Base-by-base conservation (phyloP, 2,329 filamentous ascomycete species). In the Botrytis galanthina region DNA sequence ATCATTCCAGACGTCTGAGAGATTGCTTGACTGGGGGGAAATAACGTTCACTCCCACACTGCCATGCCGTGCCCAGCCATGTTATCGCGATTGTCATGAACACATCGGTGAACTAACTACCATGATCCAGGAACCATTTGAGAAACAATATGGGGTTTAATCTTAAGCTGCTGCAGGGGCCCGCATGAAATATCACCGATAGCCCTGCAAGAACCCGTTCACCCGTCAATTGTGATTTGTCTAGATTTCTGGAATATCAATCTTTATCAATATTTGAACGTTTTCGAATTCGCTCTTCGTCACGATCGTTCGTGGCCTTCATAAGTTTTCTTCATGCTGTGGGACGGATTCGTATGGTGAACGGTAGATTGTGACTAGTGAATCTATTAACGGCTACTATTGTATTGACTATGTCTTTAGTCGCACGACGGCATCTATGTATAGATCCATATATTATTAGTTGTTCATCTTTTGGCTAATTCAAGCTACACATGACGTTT, bases 101-200 rank as follows among this genome's bases (percentile, higher is more conserved):
- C 37, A 62, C 9, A 62, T 62, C 60, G 22, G 32, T 16, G 32
- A 61, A 61, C 22, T n/a, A 61, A 61, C 22, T 14, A n/a, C 48
- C 26, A 42, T n/a, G 22, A 62, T 42, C 37, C 60, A 63, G 37
- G 37, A 42, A 63, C 37, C 61, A 63, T 29, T 63, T 63, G 26
- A 63, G 61, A 63, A 42, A 63, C 61, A 42, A 44, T 12, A 42
- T 63, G 61, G 61, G 37, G 61, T 44, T 63, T 63, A 44, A 63
- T 63, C 61, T 46, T 46, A 64, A 42, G 37, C n/a, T 20, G 14
- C 37, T 32, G 39, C 61, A 63, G 4, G 61, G 61, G 37, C 14
- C 60, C 60, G 37, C 60, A 62, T 42, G 51, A 10, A 62, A 42
- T 62, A 29, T 10, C 26, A 29, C 60, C 35, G 0, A 39, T 29